Evolutionary conservation across 1,284 basidiomycete species (phyloP), one percentile per base, ranked within the genome.

Genomic region (Stereum hirsutum): DNA sequence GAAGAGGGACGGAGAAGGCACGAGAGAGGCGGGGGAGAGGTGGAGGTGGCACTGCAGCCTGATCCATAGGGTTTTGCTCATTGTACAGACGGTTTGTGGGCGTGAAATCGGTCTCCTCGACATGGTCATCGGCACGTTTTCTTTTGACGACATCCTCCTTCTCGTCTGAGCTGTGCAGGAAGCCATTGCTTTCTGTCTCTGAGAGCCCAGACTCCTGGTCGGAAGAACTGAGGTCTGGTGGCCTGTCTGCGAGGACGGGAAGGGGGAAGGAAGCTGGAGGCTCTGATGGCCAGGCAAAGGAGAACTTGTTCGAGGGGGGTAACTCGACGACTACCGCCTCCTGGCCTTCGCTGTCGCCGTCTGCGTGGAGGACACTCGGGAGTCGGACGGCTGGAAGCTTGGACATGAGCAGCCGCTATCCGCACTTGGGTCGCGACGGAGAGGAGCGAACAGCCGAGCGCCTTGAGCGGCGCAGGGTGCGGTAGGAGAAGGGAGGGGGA

Each of bases 1-100:
- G 72, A 12, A 81, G 61, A 36, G 86, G 87, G 66, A 79, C 75
- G 11, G 84, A 84, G 52, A 81, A 75, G 6, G 80, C 77, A 46
- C 87, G 72, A 39, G 80, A 76, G 38, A 85, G 70, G 31, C 69
- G 71, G 38, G 77, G 76, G 28, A 62, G 53, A 49, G 62, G 56
- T 38, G 50, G 48, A 10, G 47, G 41, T 40, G 51, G 48, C 10
- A 45, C 35, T n/a, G n/a, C n/a, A n/a, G 41, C 49, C 31, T 58
- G 55, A 20, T 65, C 62, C 48, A 63, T 45, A 2, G 63, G 61
- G 42, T 64, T 59, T 44, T 57, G 56, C 50, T 64, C 62, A 17
- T 52, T 43, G 45, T 59, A 53, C 41, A 62, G 49, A 42, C 56
- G 51, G 44, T 58, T 58, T 6, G 63, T 62, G 6, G 63, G 63